phyloP scores from a whole-genome alignment of 2,329 filamentous ascomycete genomes.

The Penicillium polonicum region DNA sequence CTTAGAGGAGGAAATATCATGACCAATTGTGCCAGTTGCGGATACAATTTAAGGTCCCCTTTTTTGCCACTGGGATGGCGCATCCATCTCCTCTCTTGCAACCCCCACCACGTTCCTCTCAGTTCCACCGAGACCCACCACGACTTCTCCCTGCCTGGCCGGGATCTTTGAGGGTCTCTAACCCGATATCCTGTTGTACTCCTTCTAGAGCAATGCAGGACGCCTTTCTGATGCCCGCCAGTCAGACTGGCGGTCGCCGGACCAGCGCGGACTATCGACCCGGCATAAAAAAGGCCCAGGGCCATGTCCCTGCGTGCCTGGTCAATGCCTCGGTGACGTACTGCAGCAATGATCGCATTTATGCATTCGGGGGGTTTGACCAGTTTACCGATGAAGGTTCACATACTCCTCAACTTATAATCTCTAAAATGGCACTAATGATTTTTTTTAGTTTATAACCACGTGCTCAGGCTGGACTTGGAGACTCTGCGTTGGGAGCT shows the following conservation, averaged over 20 bases:
- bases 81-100: slow-evolving; percentile 25
- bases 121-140: slow-evolving; percentile 37
- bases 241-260: slow-evolving; percentile 65
- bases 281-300: slow-evolving; percentile 74
- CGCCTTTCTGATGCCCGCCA: slow-evolving; percentile 89
- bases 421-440: slow-evolving; percentile 7
- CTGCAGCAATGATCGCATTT: slow-evolving; percentile 95
- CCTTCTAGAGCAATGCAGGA: slow-evolving; percentile 56
- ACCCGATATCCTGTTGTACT: slow-evolving; percentile 23
- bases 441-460: slow-evolving; percentile 73
- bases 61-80: slow-evolving; percentile 29
- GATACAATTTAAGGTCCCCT: slow-evolving; percentile 1
- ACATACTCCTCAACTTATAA: not conserved
- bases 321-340: slow-evolving; percentile 99
- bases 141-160: slow-evolving; percentile 23
- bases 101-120: slow-evolving; percentile 20
- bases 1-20: not conserved
- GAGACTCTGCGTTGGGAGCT: slow-evolving; percentile 88
- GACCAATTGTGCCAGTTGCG: not conserved
- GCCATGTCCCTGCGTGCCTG: slow-evolving; percentile 83
- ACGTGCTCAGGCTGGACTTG: slow-evolving; percentile 86
- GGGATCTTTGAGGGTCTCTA: slow-evolving; percentile 30
- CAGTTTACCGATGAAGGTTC: slow-evolving; percentile 92
- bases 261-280: slow-evolving; percentile 74
- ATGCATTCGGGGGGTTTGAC: slow-evolving; percentile 96